Percentiles rank a stretch among this genome's conserved stretches.
Evolutionary conservation across 306 rosid species (phyloP).

Genomic region (Casuarina cunninghamiana): DNA sequence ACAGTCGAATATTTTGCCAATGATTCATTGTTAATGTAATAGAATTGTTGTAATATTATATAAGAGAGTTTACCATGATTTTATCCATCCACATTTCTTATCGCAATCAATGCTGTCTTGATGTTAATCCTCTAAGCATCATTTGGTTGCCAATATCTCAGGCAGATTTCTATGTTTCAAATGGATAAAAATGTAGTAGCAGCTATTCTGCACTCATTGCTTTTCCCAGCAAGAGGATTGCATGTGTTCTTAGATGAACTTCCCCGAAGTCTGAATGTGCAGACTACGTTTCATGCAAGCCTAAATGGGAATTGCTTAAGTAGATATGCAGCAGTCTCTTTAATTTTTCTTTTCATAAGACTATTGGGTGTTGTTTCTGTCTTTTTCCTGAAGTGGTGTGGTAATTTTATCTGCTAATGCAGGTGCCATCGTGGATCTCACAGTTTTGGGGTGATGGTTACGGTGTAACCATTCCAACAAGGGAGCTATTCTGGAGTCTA

Average conservation of each 20-base stretch:
- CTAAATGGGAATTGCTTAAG: not conserved
- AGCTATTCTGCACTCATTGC: not conserved
- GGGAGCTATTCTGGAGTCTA: slow-evolving; percentile 13
- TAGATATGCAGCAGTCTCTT: not conserved
- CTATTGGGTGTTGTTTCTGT: not conserved
- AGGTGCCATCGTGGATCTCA: slow-evolving; percentile 19
- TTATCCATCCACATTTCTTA: no score
- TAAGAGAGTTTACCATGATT: not conserved
- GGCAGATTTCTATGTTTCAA: not conserved
- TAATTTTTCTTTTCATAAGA: not conserved
- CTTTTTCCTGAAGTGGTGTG: not conserved
- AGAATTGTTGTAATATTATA: not conserved
- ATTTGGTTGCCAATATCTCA: not conserved
- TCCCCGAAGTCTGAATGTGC: not conserved
- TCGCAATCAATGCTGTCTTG: not conserved
- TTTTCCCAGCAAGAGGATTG: not conserved
- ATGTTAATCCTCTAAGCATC: not conserved
- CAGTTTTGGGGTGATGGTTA: not conserved
- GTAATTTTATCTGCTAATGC: not conserved
- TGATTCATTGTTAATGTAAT: not conserved
- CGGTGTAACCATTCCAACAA: slow-evolving; percentile 13
- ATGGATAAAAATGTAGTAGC: not conserved
- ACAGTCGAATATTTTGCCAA: not conserved
- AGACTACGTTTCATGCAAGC: not conserved
- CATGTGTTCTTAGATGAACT: not conserved